Evolutionary conservation across 768 basidiomycete species (phyloP).

Genomic region (Lactarius evosmus): DNA sequence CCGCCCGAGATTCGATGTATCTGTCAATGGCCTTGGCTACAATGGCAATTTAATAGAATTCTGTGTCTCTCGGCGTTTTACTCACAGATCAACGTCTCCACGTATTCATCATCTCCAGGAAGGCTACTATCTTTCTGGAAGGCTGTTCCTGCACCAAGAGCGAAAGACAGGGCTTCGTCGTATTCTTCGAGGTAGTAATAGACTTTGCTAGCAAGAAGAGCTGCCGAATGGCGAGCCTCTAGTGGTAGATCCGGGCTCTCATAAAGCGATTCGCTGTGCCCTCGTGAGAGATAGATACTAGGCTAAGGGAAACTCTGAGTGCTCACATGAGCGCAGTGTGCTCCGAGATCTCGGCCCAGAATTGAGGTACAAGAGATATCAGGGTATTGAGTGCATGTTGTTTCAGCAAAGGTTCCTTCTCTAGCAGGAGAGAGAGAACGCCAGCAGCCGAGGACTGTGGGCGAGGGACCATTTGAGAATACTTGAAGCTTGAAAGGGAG

Average conservation of each 20-base stretch:
- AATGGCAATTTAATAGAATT: slow-evolving; percentile 2
- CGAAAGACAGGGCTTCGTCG: slow-evolving; percentile 93
- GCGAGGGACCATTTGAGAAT: slow-evolving; percentile 55
- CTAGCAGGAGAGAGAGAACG: slow-evolving; percentile 85
- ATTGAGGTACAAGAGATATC: slow-evolving; percentile 81
- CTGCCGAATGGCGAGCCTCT: slow-evolving; percentile 76
- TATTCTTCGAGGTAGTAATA: slow-evolving; percentile 96
- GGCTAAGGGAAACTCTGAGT: not conserved
- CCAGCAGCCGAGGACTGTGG: slow-evolving; percentile 83
- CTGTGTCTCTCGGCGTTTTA: slow-evolving; percentile 29
- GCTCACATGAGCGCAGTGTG: slow-evolving; percentile 84
- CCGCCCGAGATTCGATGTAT: slow-evolving; percentile 70
- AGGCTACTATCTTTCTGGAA: slow-evolving; percentile 73
- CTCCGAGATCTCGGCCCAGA: slow-evolving; percentile 99
- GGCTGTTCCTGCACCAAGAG: slow-evolving; percentile 82
- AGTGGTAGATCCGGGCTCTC: slow-evolving; percentile 76
- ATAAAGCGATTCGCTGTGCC: slow-evolving; percentile 78
- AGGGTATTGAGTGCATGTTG: slow-evolving; percentile 87
- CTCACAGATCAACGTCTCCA: slow-evolving; percentile 93
- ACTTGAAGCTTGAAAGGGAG: not conserved
- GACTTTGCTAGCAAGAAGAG: slow-evolving; percentile 93
- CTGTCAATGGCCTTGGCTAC: slow-evolving; percentile 94
- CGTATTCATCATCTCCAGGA: slow-evolving; percentile 75
- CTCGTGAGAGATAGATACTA: slow-evolving; percentile 14
- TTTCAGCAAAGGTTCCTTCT: slow-evolving; percentile 84